These are phyloP conservation scores for Uronychia binucleata DNA, from an alignment of 73 alveolate genomes.

Conservation along the genomic window DNA sequence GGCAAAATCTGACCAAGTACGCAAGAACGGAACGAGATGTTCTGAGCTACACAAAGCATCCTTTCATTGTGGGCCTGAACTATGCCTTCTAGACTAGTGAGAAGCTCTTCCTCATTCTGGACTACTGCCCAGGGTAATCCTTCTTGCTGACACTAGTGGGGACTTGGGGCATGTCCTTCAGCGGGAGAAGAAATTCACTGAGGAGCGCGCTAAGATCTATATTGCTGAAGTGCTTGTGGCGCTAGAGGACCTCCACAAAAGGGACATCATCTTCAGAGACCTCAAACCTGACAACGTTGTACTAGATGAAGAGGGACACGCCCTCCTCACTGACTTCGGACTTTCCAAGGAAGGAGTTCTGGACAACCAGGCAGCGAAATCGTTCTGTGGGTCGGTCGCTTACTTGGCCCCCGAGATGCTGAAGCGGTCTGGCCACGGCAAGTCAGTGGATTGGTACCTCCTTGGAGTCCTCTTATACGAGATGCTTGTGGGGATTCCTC, in stretches of 20 bases:
- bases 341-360: slow-evolving; percentile 85
- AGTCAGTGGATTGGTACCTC: slow-evolving; percentile 81
- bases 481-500: slow-evolving; percentile 89
- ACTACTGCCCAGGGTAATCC: slow-evolving; percentile 76
- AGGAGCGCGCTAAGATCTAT: slow-evolving; percentile 80
- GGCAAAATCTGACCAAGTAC: slow-evolving; percentile 80
- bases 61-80: slow-evolving; percentile 88
- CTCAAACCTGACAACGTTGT: slow-evolving; percentile 93
- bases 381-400: slow-evolving; percentile 91
- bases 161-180: slow-evolving; percentile 84
- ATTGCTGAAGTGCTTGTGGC: slow-evolving; percentile 90
- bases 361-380: slow-evolving; percentile 75
- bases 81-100: slow-evolving; percentile 95
- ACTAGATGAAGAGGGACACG: slow-evolving; percentile 82
- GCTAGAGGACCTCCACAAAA: slow-evolving; percentile 86
- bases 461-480: slow-evolving; percentile 89
- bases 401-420: slow-evolving; percentile 95
- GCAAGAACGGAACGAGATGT: slow-evolving; percentile 91
- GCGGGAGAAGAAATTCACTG: slow-evolving; percentile 84
- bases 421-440: slow-evolving; percentile 62
- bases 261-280: slow-evolving; percentile 88
- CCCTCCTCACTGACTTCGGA: slow-evolving; percentile 87
- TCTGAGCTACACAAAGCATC: slow-evolving; percentile 80
- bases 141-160: slow-evolving; percentile 36
- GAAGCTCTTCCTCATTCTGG: slow-evolving; percentile 90